Conservation (phyloP, 2,329 filamentous ascomycete species). For the Pleurostoma richardsiae region DNA sequence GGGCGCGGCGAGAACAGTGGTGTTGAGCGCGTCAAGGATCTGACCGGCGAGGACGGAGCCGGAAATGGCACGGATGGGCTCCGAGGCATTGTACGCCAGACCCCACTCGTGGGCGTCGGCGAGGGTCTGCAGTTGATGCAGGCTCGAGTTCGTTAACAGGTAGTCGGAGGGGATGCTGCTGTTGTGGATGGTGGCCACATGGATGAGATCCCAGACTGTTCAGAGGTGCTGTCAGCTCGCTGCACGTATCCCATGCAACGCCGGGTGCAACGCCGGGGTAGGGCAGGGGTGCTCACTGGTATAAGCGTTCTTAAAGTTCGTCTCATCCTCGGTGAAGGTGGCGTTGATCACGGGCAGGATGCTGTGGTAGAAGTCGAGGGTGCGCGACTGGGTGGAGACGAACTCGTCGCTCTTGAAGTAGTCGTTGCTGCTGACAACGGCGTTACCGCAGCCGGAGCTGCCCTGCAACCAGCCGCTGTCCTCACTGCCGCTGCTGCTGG, state of each 20-base stretch:
- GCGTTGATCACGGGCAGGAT: constrained; percentile 50
- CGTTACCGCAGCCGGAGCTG: constrained; percentile 49
- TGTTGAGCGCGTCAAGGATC: constrained; percentile 47
- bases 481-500: constrained; percentile 50
- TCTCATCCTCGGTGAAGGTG: constrained; percentile 38
- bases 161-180: constrained; percentile 49
- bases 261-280: not conserved
- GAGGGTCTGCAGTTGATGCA: constrained; percentile 63
- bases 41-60: constrained; percentile 53
- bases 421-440: constrained; percentile 48
- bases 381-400: constrained; percentile 34
- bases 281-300: constrained; percentile 38
- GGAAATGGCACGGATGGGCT: constrained; percentile 55
- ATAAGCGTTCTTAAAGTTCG: constrained; percentile 56
- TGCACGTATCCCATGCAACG: not conserved
- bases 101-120: constrained; percentile 79
- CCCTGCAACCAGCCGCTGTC: constrained; percentile 55
- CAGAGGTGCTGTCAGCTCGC: not conserved
- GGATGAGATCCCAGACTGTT: constrained; percentile 53
- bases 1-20: constrained; percentile 34
- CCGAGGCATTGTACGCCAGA: constrained; percentile 75
- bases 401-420: constrained; percentile 48
- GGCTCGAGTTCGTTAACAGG: constrained; percentile 53
- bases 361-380: constrained; percentile 54
- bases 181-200: constrained; percentile 58